Conservation (phyloP, 768 basidiomycete species). For the Auricularia heimuer region DNA sequence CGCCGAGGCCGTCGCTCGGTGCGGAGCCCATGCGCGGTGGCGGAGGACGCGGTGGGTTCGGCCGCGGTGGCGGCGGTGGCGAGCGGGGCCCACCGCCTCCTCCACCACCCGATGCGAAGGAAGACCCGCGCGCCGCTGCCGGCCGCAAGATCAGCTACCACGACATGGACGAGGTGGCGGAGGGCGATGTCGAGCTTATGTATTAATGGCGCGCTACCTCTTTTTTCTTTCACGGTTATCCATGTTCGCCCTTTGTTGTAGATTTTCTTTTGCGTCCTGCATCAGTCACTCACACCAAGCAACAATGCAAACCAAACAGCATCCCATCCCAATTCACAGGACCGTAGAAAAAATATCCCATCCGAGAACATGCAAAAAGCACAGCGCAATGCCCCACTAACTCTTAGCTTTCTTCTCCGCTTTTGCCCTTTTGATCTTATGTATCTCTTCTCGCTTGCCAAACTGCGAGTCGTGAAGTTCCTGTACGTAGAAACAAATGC, state of each 20-base stretch:
- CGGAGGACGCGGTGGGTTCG: slow-evolving; percentile 23
- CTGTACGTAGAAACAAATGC: slow-evolving; percentile 23
- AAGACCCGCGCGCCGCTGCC: slow-evolving; percentile 84
- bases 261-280: not conserved
- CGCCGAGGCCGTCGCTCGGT: slow-evolving; percentile 62
- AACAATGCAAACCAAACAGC: not conserved
- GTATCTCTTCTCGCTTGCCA: slow-evolving; percentile 78
- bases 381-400: not conserved
- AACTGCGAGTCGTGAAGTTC: slow-evolving; percentile 84
- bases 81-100: slow-evolving; percentile 55
- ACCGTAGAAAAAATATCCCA: not conserved
- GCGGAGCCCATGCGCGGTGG: slow-evolving; percentile 36
- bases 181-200: slow-evolving; percentile 49
- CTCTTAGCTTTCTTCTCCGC: not conserved
- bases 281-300: not conserved
- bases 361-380: not conserved
- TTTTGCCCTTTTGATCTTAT: slow-evolving; percentile 46
- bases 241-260: not conserved
- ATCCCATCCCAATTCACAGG: not conserved
- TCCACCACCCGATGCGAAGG: slow-evolving; percentile 80
- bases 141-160: slow-evolving; percentile 88
- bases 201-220: slow-evolving; percentile 9
- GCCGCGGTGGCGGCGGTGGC: slow-evolving; percentile 29
- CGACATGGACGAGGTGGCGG: slow-evolving; percentile 90
- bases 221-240: not conserved